These are phyloP conservation scores for Saturnispora kantuleensis DNA, from an alignment of 805 yeast species.

Conservation along the genomic window DNA sequence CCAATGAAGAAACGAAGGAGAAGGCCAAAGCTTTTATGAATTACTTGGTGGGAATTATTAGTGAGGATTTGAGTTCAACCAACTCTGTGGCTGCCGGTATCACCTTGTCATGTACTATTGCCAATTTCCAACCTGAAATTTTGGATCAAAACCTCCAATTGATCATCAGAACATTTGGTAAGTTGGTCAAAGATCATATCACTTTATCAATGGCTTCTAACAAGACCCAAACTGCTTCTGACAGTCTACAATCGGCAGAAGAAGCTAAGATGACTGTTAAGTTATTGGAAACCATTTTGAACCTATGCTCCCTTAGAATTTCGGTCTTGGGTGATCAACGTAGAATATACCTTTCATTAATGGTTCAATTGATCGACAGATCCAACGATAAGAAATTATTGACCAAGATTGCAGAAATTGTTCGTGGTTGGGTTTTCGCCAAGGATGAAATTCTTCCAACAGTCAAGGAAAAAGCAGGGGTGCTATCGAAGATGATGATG, in stretches of 20 bases:
- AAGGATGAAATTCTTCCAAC: constrained; percentile 83
- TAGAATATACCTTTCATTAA: constrained; percentile 70
- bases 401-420: constrained; percentile 64
- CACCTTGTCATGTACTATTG: constrained; percentile 71
- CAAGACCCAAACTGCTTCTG: constrained; percentile 17
- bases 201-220: constrained; percentile 44
- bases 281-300: constrained; percentile 64
- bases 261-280: constrained; percentile 77
- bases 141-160: constrained; percentile 68
- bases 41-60: constrained; percentile 54
- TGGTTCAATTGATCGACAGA: constrained; percentile 86
- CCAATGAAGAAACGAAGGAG: constrained; percentile 37
- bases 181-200: constrained; percentile 79
- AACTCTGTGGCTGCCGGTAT: constrained; percentile 83
- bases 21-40: constrained; percentile 47
- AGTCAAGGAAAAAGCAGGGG: constrained; percentile 90
- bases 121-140: constrained; percentile 60
- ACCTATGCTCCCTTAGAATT: constrained; percentile 70
- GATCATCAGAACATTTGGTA: constrained; percentile 80
- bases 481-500: constrained; percentile 84
- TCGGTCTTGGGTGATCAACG: constrained; percentile 89
- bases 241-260: constrained; percentile 30
- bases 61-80: constrained; percentile 63
- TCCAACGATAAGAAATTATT: constrained; percentile 70
- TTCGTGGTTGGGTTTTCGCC: constrained; percentile 84